These are phyloP conservation scores for Leishmania turanica DNA, from an alignment of 208 protist genomes.

Conservation along the genomic window DNA sequence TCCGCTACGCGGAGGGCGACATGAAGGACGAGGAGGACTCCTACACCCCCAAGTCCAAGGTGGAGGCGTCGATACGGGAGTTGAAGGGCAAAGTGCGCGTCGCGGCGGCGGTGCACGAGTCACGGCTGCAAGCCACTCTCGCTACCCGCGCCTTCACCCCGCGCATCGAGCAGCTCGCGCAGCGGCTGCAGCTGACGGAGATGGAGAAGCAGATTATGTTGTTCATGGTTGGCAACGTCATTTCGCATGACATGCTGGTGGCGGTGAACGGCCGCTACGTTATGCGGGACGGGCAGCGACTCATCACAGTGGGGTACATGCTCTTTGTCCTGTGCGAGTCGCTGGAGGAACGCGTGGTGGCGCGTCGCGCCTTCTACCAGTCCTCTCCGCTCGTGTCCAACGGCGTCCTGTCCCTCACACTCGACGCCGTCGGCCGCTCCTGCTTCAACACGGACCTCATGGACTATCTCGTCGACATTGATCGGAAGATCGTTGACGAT, in stretches of 20 bases:
- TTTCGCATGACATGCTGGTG: constrained; percentile 91
- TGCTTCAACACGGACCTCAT: constrained; percentile 93
- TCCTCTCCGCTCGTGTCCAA: constrained; percentile 74
- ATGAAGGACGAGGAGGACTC: constrained; percentile 91
- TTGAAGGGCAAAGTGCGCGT: constrained; percentile 84
- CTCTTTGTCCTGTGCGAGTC: constrained; percentile 90
- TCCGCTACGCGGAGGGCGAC: constrained; percentile 85
- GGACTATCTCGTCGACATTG: constrained; percentile 92
- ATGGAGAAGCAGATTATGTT: constrained; percentile 92
- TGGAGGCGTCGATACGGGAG: constrained; percentile 85
- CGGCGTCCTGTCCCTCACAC: constrained; percentile 66
- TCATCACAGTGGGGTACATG: constrained; percentile 90
- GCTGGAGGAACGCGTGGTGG: constrained; percentile 81
- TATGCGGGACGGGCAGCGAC: constrained; percentile 81
- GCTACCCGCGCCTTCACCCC: constrained; percentile 62
- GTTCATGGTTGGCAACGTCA: constrained; percentile 83
- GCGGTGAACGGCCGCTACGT: constrained; percentile 89
- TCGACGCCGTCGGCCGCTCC: constrained; percentile 50
- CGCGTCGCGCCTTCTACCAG: constrained; percentile 89
- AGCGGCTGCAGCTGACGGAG: constrained; percentile 72
- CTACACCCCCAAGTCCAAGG: constrained; percentile 73
- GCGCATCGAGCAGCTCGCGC: constrained; percentile 83
- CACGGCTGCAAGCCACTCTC: constrained; percentile 75
- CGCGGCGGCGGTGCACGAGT: constrained; percentile 52
- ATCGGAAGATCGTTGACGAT: constrained; percentile 93